These are phyloP conservation scores for Zasmidium citrigriseum DNA, from an alignment of 2,329 filamentous ascomycete genomes.

Conservation along the genomic window DNA sequence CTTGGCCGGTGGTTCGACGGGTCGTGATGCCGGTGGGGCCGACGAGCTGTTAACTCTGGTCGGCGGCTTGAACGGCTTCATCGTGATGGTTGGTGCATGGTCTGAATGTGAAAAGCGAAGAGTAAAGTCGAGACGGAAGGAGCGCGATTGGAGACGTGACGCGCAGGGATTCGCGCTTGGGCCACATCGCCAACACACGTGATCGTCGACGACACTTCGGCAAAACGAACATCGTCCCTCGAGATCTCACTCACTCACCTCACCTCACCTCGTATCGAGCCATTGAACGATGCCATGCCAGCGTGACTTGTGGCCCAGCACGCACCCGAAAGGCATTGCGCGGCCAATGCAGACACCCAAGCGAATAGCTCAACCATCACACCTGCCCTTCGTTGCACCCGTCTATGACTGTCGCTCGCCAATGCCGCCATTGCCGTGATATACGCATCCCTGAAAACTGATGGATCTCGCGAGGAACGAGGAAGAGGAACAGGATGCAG, in stretches of 20 bases:
- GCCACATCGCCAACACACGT: not conserved
- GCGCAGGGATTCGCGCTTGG: not conserved
- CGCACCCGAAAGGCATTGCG: not conserved
- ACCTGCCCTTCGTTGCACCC: too few species aligned
- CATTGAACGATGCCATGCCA: too few species aligned
- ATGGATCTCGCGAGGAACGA: not conserved
- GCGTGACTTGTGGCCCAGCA: not conserved
- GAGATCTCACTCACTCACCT: too few species aligned
- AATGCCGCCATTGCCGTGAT: too few species aligned
- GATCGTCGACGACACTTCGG: not conserved
- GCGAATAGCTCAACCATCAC: too few species aligned
- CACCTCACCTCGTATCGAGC: too few species aligned
- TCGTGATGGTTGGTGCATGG: slow-evolving; percentile 11
- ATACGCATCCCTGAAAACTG: too few species aligned
- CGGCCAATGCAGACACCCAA: not conserved
- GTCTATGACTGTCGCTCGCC: too few species aligned
- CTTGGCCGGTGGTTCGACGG: slow-evolving; percentile 40
- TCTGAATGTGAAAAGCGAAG: not conserved
- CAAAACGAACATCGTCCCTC: not conserved
- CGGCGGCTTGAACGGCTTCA: slow-evolving; percentile 36
- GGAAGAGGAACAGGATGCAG: not conserved
- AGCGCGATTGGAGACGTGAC: not conserved
- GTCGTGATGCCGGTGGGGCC: slow-evolving; percentile 3
- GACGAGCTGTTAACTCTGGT: slow-evolving; percentile 18
- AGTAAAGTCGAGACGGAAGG: not conserved